Evolutionary conservation across 129 eudicot genomes (phyloP).

Genomic region (Rutidosis leptorrhynchoides): DNA sequence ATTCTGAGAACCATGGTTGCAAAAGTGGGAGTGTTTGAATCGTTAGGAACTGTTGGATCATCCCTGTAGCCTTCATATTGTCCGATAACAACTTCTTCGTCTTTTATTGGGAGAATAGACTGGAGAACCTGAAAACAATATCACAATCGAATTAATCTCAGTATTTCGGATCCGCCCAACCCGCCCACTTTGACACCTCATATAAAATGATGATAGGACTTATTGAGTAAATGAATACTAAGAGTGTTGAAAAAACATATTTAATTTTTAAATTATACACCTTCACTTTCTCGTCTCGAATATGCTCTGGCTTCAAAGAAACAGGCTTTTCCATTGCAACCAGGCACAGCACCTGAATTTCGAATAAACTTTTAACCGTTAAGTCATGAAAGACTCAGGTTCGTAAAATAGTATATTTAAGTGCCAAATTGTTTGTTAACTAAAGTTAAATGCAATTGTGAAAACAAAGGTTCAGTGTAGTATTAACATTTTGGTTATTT

Average conservation of each 20-base stretch:
- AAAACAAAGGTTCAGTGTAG: background rate
- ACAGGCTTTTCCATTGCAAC: slow-evolving; percentile 94
- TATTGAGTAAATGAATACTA: background rate
- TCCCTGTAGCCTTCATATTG: slow-evolving; percentile 88
- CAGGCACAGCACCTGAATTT: slow-evolving; percentile 75
- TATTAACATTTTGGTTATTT: background rate
- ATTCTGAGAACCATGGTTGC: slow-evolving; percentile 74
- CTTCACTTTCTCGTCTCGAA: slow-evolving; percentile 97
- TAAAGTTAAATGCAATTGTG: slow-evolving; percentile 1
- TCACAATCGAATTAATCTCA: background rate
- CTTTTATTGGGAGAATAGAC: slow-evolving; percentile 61
- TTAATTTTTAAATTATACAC: slow-evolving; percentile 35
- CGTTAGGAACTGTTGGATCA: slow-evolving; percentile 87
- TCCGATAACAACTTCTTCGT: slow-evolving; percentile 91
- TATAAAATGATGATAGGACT: background rate
- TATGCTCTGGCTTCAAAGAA: slow-evolving; percentile 76
- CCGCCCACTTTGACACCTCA: background rate
- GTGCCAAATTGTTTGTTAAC: background rate
- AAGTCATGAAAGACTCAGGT: background rate
- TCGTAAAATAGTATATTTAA: background rate
- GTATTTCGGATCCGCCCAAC: background rate
- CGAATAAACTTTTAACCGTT: background rate
- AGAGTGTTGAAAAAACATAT: background rate
- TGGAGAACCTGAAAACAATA: slow-evolving; percentile 65
- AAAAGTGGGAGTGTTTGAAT: slow-evolving; percentile 94